Base-by-base conservation (phyloP, 169 alveolate species). In the Cryptosporidium baileyi region DNA sequence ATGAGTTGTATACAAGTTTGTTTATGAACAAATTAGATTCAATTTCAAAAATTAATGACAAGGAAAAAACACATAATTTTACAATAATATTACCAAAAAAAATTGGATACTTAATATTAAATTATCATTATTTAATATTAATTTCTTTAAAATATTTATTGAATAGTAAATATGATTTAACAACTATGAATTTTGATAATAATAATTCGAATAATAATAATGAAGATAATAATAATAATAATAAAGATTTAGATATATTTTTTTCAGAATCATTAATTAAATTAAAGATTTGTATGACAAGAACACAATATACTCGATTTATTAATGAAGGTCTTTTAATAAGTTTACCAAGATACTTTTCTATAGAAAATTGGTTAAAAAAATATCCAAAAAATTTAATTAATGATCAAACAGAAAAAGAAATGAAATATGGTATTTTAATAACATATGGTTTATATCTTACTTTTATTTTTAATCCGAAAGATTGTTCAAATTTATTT, bases 271-370 rank as follows among this genome's bases (percentile, higher is more conserved):
- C 49, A 22, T 19, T 74, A n/a, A 47, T 74, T 9, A 34, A 67
- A 38, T 4, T 36, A 0, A 74, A 32, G 67, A 74, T 74, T 17
- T 54, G 85, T 11, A 54, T 74, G 57, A 74, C 85, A 6, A 74
- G 85, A 19, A 52, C 85, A 22, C 85, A 74, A n/a, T 74, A 74
- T 74, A 32, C 85, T 7, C 49, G 67, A 19, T 51, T 74, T 15
- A 36, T 74, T 19, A 51, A 54, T 34, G 85, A 74, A 22, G 67
- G 54, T 36, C 60, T 74, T 2, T 41, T 57, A 6, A 74, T 61
- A 17, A 38, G 22, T 2, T 34, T 59, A 11, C 85, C 85, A 13
- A 5, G 8, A 13, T 28, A 15, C 32, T 74, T 74, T 43, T 54
- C 85, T 9, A 74, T 19, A 34, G 54, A 36, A 15, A 54, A 41